Evolutionary conservation across 192 early-diverging fungal genomes (phyloP).

Genomic region (Gamsiella multidivaricata): DNA sequence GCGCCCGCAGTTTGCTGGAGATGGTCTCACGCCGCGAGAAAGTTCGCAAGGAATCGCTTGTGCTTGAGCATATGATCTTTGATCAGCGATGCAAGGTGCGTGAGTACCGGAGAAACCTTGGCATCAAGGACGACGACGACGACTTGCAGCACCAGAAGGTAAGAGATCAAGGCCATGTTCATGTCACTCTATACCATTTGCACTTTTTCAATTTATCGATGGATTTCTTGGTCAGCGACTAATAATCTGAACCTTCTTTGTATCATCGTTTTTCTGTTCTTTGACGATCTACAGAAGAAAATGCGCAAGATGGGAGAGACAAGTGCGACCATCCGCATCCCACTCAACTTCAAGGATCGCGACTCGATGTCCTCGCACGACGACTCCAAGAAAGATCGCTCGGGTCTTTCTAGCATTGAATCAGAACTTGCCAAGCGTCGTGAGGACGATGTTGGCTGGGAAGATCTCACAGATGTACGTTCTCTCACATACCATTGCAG

Average conservation of each 20-base stretch:
- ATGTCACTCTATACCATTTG: neutral
- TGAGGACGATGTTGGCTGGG: constrained; percentile 70
- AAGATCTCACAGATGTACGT: constrained; percentile 79
- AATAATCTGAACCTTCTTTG: too few species aligned
- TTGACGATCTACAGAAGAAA: constrained; percentile 47
- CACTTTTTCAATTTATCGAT: too few species aligned
- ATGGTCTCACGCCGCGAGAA: constrained; percentile 84
- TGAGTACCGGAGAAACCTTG: constrained; percentile 73
- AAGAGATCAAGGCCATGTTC: constrained; percentile 10
- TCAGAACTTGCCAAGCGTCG: constrained; percentile 66
- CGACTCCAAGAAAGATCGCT: constrained; percentile 50
- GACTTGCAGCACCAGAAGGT: constrained; percentile 44
- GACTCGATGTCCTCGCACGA: constrained; percentile 54
- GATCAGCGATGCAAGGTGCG: constrained; percentile 72
- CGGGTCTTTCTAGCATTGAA: constrained; percentile 61
- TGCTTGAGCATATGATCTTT: constrained; percentile 82
- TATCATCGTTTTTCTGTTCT: too few species aligned
- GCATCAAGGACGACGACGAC: constrained; percentile 70
- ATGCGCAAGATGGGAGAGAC: constrained; percentile 42
- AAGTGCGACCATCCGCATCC: constrained; percentile 71
- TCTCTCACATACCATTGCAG: neutral
- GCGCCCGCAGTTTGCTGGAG: constrained; percentile 80
- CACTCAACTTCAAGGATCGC: constrained; percentile 63
- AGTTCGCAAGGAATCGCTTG: constrained; percentile 76
- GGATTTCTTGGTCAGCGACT: too few species aligned